Percentiles rank a stretch among this genome's conserved stretches.
These are phyloP conservation scores for Entoloma clypeatum DNA, from an alignment of 1,284 basidiomycete genomes.

Conservation along the genomic window DNA sequence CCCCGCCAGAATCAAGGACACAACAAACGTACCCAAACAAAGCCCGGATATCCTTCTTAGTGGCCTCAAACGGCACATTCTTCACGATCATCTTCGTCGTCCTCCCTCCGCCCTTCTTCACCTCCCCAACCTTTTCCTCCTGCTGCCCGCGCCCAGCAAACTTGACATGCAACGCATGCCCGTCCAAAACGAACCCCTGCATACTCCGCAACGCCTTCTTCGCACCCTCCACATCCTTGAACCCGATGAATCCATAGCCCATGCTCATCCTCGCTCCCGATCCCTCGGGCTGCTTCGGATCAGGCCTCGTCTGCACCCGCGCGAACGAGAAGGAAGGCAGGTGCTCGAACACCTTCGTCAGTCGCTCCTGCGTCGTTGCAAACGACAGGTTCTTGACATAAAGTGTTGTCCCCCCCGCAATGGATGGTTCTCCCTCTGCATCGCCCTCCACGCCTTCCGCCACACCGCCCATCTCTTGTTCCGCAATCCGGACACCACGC, in stretches of 20 bases:
- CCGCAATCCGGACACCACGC: conserved; percentile 44
- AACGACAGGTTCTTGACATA: conserved; percentile 96
- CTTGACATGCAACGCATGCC: conserved; percentile 79
- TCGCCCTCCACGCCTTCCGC: conserved; percentile 25
- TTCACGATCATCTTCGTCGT: conserved; percentile 94
- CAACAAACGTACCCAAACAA: conserved; percentile 70
- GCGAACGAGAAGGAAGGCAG: conserved; percentile 86
- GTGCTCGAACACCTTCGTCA: conserved; percentile 70
- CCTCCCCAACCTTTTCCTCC: conserved; percentile 42
- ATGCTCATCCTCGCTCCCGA: conserved; percentile 64
- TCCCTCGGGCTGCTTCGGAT: conserved; percentile 65
- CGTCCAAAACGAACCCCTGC: conserved; percentile 84
- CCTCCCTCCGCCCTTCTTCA: conserved; percentile 44
- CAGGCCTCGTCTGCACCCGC: conserved; percentile 87
- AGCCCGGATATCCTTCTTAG: conserved; percentile 87
- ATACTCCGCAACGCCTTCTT: conserved; percentile 75
- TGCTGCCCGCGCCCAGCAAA: conserved; percentile 89
- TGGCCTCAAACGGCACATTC: conserved; percentile 96
- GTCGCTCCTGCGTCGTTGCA: conserved; percentile 76
- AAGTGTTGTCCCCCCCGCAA: conserved; percentile 77
- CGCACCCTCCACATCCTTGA: conserved; percentile 74
- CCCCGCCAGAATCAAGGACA: conserved; percentile 3
- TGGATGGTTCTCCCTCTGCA: conserved; percentile 45
- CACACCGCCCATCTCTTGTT: conserved; percentile 31
- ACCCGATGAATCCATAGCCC: conserved; percentile 97